Evolutionary conservation across 495 filamentous ascomycete genomes (phyloP), one percentile per base, ranked within the genome.

Genomic region (Aspergillus coremiiformis): DNA sequence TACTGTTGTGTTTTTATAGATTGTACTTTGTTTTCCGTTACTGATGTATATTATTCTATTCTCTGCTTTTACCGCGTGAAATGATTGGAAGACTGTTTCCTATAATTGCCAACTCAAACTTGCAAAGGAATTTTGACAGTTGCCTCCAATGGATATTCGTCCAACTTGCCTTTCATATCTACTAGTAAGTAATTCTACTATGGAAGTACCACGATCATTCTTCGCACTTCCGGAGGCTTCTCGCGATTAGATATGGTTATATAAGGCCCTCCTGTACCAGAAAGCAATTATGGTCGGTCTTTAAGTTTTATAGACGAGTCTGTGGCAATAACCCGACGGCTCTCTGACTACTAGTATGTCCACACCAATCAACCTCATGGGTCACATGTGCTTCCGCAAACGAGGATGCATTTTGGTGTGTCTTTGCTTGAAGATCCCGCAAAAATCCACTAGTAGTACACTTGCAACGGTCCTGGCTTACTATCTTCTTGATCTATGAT

Each of bases 41-140:
- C 19, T 37, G 32, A 30, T 45, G 43, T 30, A 29, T 29, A 45
- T 42, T 45, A 17, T 15, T 29, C 19, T 45, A n/a, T 29, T 19
- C 4, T 12, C 29, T 29, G 42, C 37, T 12, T 39, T 35, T 23
- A 23, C 15, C 1, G 22, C 30, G 39, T 39, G 24, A 37, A 47
- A 22, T 27, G 27, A 41, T 37, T 53, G 51, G 44, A 33, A 32
- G 51, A 44, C 51, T 48, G 33, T 53, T 29, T 53, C 51, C 41
- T 53, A 19, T 21, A 47, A 21, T 32, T 21, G 12, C n/a, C n/a
- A 12, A 35, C 5, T 35, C 32, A 35, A n/a, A 35, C 32, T 14
- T 35, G 32, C 32, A 35, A n/a, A n/a, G n/a, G n/a, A n/a, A 35
- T n/a, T 27, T 27, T 35, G 32, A 35, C n/a, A 35, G 12, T 17